Conservation (phyloP, 2,329 filamentous ascomycete species). For the Trichoderma sp. region DNA sequence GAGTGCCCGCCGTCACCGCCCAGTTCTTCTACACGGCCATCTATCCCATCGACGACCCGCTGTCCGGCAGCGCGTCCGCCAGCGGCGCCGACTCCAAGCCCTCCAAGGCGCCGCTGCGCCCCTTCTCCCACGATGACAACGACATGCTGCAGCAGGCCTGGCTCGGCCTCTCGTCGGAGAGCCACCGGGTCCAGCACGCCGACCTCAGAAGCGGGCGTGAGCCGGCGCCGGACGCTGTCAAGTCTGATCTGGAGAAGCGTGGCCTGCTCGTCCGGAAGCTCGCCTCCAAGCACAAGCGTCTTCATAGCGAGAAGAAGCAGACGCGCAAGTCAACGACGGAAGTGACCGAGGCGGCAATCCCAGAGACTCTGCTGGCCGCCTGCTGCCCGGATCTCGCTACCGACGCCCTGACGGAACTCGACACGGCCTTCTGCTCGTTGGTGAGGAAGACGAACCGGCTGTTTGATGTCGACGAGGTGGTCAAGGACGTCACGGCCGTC, state of each 20-base stretch:
- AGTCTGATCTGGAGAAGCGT: constrained; percentile 35
- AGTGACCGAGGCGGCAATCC: constrained; percentile 36
- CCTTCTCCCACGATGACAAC: constrained; percentile 80
- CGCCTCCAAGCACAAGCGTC: constrained; percentile 50
- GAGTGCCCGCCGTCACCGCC: constrained; percentile 62
- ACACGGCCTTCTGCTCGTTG: constrained; percentile 54
- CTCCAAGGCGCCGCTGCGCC: constrained; percentile 66
- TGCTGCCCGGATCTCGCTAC: constrained; percentile 54
- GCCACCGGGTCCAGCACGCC: constrained; percentile 53
- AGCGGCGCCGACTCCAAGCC: constrained; percentile 53
- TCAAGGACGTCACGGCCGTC: constrained; percentile 49
- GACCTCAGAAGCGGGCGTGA: constrained; percentile 34
- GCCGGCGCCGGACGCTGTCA: constrained; percentile 40
- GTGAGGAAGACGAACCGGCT: constrained; percentile 45
- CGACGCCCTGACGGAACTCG: constrained; percentile 53
- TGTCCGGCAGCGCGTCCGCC: constrained; percentile 65
- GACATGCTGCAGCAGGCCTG: constrained; percentile 78
- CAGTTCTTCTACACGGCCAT: constrained; percentile 87
- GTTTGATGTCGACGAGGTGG: constrained; percentile 49
- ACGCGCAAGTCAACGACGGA: constrained; percentile 39
- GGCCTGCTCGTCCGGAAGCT: constrained; percentile 47
- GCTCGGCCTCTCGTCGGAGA: constrained; percentile 59
- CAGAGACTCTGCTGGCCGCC: constrained; percentile 32
- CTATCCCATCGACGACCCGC: constrained; percentile 82
- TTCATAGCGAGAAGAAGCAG: constrained; percentile 47